Evolutionary conservation across 805 yeast genomes (phyloP), one percentile per base, ranked within the genome.

Genomic region (Pichia occidentalis): DNA sequence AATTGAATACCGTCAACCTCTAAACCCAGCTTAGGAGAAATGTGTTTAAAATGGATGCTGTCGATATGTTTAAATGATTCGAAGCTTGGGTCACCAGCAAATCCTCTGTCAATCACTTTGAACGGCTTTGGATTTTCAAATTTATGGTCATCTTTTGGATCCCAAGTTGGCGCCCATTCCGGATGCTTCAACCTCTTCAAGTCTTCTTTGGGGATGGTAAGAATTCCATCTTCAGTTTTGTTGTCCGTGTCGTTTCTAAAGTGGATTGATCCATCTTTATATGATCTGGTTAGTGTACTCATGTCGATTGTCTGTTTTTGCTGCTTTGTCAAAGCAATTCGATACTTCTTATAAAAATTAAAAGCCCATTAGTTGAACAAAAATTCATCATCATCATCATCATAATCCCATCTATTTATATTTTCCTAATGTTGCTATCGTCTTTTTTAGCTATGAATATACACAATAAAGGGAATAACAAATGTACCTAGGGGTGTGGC

Each of bases 21-120:
- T 17, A 79, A 64, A 18, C 92, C 92, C 36, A 83, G 65, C 51
- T 73, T 80, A 18, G 92, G 90, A 2, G 84, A 73, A 24, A 82
- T 54, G 44, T 70, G 70, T 34, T 55, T 52, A 19, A 56, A 44
- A 20, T 49, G 50, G 18, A 60, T 55, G 23, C 56, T 42, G 34
- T 43, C 42, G 2, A 44, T 46, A 2, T 51, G 49, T 37, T 77
- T 70, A 40, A 81, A 64, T 48, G 67, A 70, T 19, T 68, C 64
- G 36, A 76, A 67, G 1, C 57, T 44, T 12, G 75, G 70, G 51
- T 79, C 80, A 14, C 83, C 87, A 39, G 70, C 63, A 24, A 64
- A 56, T 13, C 80, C 87, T 13, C 79, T 76, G 49, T 81, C 88
- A 22, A 59, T 57, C 50, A 64, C 70, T 52, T 73, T 74, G 61